Evolutionary conservation across 1,139 yeast species (phyloP).

Genomic region (Komagataea norvegica): DNA sequence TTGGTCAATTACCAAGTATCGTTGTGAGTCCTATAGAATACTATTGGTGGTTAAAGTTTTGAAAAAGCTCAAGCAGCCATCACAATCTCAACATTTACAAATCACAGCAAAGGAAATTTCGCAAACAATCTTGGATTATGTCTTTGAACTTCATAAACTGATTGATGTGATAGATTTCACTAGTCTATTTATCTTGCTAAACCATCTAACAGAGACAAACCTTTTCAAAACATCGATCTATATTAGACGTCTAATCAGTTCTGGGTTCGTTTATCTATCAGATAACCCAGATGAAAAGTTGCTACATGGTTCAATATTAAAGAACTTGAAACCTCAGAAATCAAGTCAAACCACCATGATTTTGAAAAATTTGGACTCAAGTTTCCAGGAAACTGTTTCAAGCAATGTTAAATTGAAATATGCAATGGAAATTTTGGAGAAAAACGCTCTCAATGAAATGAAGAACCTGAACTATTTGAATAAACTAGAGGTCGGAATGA

Average conservation of each 20-base stretch:
- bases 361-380: conserved; percentile 31
- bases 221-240: conserved; percentile 54
- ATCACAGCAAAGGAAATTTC: conserved; percentile 38
- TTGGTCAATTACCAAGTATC: conserved; percentile 47
- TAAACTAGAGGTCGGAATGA: conserved; percentile 37
- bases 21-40: conserved; percentile 29
- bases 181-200: conserved; percentile 47
- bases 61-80: conserved; percentile 13
- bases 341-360: conserved; percentile 34
- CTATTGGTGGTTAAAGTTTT: conserved; percentile 26
- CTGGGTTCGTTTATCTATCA: conserved; percentile 64
- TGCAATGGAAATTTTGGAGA: conserved; percentile 10
- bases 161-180: conserved; percentile 17
- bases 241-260: conserved; percentile 71
- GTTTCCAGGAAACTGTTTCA: background rate
- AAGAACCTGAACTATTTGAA: conserved; percentile 21
- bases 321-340: conserved; percentile 34
- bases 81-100: conserved; percentile 5
- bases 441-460: conserved; percentile 5
- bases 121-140: conserved; percentile 34
- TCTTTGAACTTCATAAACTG: conserved; percentile 29
- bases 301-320: conserved; percentile 32
- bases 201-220: conserved; percentile 47
- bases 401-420: conserved; percentile 15
- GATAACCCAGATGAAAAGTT: conserved; percentile 28